A percentile compares a stretch with the other conserved stretches of the same genome.
phyloP scores from a whole-genome alignment of 2,329 filamentous ascomycete genomes.

The Diaporthe ampelina region DNA sequence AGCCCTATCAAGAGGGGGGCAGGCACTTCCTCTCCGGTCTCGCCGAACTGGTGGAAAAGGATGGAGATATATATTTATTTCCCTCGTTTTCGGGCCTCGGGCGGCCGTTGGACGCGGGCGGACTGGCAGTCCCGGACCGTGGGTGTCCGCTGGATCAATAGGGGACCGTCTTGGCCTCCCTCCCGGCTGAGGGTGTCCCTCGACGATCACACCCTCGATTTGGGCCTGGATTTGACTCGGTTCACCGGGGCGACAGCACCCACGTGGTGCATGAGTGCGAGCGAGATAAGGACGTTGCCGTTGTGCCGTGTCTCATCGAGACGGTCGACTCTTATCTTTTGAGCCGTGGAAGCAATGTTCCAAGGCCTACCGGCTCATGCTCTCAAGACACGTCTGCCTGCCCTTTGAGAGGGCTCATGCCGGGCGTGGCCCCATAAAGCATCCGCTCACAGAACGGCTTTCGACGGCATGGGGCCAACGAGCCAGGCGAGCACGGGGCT shows the following conservation, averaged over 20 bases:
- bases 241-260: conserved; percentile 1
- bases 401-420: background rate
- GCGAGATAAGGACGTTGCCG: background rate
- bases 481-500: background rate
- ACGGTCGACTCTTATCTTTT: background rate
- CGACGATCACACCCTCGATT: conserved; percentile 6
- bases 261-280: background rate
- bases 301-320: background rate
- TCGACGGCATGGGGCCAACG: background rate
- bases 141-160: conserved; percentile 23
- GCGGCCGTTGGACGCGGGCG: background rate
- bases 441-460: background rate
- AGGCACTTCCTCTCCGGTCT: background rate
- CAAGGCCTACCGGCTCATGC: background rate
- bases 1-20: conserved; percentile 1
- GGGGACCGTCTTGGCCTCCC: background rate
- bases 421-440: background rate
- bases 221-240: conserved; percentile 1
- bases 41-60: conserved; percentile 16
- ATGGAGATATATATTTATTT: background rate
- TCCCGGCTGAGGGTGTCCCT: background rate
- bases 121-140: conserved; percentile 19
- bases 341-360: background rate
- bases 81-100: background rate
- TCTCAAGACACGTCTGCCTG: background rate